These are phyloP conservation scores for Yamadazyma phyllophila DNA, from an alignment of 805 yeast species.

Conservation along the genomic window DNA sequence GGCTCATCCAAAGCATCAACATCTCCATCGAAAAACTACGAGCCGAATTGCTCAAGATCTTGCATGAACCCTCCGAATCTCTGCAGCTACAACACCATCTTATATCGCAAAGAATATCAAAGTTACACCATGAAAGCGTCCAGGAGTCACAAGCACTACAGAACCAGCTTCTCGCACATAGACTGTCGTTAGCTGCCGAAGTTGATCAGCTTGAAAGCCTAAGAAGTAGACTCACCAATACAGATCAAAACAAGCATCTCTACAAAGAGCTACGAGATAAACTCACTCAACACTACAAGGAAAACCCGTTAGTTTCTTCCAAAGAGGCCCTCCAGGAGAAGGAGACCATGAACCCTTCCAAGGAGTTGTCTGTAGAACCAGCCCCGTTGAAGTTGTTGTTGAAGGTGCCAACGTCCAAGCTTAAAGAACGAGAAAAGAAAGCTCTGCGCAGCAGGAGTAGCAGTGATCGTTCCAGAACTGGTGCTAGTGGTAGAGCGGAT, in stretches of 20 bases:
- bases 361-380: background rate
- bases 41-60: conserved; percentile 19
- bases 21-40: conserved; percentile 23
- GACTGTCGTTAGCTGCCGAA: conserved; percentile 10
- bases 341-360: conserved; percentile 6
- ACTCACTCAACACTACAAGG: conserved; percentile 32
- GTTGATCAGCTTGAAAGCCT: conserved; percentile 20
- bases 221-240: conserved; percentile 10
- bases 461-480: background rate
- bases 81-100: background rate
- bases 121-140: conserved; percentile 20
- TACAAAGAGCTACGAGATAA: conserved; percentile 27
- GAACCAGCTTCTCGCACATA: conserved; percentile 32
- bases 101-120: background rate
- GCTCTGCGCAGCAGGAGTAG: background rate
- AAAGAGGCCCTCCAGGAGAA: conserved; percentile 37
- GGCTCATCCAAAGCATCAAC: conserved; percentile 42
- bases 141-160: conserved; percentile 27
- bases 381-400: conserved; percentile 11
- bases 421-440: background rate
- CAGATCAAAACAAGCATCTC: conserved; percentile 4
- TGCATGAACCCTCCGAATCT: conserved; percentile 1
- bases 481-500: background rate
- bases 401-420: background rate
- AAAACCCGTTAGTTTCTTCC: conserved; percentile 37